Conservation (phyloP, 805 yeast genomes). For the Scheffersomyces ergatensis region DNA sequence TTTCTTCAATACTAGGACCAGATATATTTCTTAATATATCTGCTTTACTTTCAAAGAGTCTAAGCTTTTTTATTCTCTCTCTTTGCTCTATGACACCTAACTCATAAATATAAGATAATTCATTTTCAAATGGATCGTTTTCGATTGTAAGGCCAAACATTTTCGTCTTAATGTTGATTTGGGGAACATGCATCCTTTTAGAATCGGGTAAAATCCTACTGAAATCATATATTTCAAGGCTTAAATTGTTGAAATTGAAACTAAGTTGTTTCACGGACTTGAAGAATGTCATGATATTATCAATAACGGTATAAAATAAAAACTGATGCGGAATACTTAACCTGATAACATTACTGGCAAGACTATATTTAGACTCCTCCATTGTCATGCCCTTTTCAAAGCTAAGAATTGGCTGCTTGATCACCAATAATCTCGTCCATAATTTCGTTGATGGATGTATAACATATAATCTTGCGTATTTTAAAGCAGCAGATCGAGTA, state of each 20-base stretch:
- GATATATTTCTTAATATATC: conserved; percentile 9
- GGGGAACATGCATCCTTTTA: conserved; percentile 47
- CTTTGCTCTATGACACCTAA: conserved; percentile 68
- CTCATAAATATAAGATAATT: conserved; percentile 61
- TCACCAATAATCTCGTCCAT: conserved; percentile 40
- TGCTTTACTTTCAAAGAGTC: conserved; percentile 31
- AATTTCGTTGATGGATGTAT: conserved; percentile 46
- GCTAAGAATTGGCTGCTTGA: conserved; percentile 16
- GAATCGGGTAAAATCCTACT: conserved; percentile 31
- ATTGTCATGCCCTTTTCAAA: conserved; percentile 10
- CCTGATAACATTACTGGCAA: conserved; percentile 39
- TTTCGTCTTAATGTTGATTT: conserved; percentile 51
- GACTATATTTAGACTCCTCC: conserved; percentile 14
- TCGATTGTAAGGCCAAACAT: conserved; percentile 66
- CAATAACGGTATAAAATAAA: conserved; percentile 75
- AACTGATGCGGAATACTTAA: conserved; percentile 70
- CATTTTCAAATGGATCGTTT: conserved; percentile 87
- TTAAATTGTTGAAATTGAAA: conserved; percentile 42
- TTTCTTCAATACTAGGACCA: conserved; percentile 11
- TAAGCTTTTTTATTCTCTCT: conserved; percentile 50
- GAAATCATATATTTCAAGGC: conserved; percentile 21
- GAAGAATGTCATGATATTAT: conserved; percentile 63
- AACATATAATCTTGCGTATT: conserved; percentile 44
- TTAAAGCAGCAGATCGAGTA: conserved; percentile 28
- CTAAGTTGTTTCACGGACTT: conserved; percentile 65